Evolutionary conservation across 176 grass and related monocot genomes (phyloP), one percentile per base, ranked within the genome.

Genomic region (Rhynchospora breviuscula): DNA sequence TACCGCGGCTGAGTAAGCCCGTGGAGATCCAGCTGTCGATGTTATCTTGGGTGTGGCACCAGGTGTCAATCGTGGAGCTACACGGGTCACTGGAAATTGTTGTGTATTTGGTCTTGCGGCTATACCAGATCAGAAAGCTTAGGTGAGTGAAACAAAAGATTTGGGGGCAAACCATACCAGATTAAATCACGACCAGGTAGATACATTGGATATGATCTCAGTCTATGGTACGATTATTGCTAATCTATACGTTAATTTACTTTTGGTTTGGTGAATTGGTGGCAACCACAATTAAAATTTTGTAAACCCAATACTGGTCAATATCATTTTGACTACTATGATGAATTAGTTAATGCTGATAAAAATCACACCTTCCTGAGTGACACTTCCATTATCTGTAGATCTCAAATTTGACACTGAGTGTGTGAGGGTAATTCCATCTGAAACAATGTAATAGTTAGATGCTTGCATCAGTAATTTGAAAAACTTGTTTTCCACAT

Each of bases 281-380:
- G 23, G 26, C 49, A 56, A 77, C 9, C 49, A 77, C 40, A 22
- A 71, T 71, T 21, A 71, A 44, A 40, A 19, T 46, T 56, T 77
- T 33, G 49, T 56, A 56, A 52, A 17, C 48, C 19, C 22, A 53
- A 54, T 26, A 54, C 22, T 29, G 48, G 47, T 54, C 43, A 73
- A 70, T 15, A 54, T 17, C 5, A 29, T 31, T 54, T 76, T 31
- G 72, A 53, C 48, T 40, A 80, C 77, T 29, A 54, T 8, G 43
- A 13, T 5, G 15, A 40, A n/a, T 54, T 45, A n/a, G n/a, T 29
- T 1, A 40, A 40, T 25, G 14, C 23, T 64, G 40, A 52, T 23
- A 65, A 17, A 77, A 77, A 71, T 86, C 63, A 4, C 86, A 93
- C 92, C 93, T 93, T 93, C 89, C 74, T 87, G 88, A 65, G 84